Evolutionary conservation across 176 grass and related monocot genomes (phyloP).

Genomic region (Ensete glaucum): DNA sequence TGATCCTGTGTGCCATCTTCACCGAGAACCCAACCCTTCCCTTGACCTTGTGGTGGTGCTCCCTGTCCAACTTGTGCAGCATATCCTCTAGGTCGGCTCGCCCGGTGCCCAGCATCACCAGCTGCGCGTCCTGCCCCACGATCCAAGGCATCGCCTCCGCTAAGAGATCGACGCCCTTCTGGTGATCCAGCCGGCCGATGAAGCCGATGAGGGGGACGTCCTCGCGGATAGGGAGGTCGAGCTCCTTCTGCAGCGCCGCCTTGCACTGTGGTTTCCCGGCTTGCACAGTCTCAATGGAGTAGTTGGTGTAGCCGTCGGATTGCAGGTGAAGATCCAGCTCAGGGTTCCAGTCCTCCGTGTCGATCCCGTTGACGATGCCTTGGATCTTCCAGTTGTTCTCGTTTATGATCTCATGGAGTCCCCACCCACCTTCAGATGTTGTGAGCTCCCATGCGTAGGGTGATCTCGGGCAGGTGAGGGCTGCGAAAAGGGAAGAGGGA

Average conservation of each 20-base stretch:
- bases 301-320: conserved; percentile 80
- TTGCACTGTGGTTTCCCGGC: conserved; percentile 45
- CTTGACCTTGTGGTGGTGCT: conserved; percentile 52
- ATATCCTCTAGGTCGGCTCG: conserved; percentile 65
- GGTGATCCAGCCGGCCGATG: conserved; percentile 65
- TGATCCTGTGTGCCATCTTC: conserved; percentile 65
- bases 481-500: too few relatives aligned
- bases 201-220: conserved; percentile 52
- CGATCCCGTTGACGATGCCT: conserved; percentile 89
- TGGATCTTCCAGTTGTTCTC: conserved; percentile 72
- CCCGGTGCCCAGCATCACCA: conserved; percentile 74
- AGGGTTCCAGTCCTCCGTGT: conserved; percentile 63
- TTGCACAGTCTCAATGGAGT: conserved; percentile 54
- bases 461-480: too few relatives aligned
- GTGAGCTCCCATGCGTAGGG: too few relatives aligned
- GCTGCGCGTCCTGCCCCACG: conserved; percentile 64
- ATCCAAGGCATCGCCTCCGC: conserved; percentile 80
- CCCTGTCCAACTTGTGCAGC: conserved; percentile 44
- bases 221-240: too few relatives aligned
- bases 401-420: conserved; percentile 27
- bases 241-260: too few relatives aligned
- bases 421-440: too few relatives aligned
- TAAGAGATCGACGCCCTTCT: conserved; percentile 91
- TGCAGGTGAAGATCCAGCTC: conserved; percentile 50
- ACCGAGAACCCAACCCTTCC: conserved; percentile 82